Percentiles rank a stretch among this genome's conserved stretches.
Evolutionary conservation across 805 yeast genomes (phyloP).

Genomic region (Maudiozyma pseudohumilis): DNA sequence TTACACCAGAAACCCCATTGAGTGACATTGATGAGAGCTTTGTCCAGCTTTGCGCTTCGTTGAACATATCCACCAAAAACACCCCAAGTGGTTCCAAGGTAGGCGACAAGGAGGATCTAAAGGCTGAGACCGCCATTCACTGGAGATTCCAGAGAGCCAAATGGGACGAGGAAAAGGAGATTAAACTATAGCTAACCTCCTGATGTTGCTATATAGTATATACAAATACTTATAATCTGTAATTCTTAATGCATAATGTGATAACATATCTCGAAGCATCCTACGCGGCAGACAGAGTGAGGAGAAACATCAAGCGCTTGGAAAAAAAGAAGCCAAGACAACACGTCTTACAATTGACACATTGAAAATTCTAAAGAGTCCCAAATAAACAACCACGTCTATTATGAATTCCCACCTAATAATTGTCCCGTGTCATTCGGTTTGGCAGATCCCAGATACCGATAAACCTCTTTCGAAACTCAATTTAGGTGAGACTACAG

Average conservation of each 20-base stretch:
- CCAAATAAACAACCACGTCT: too few relatives aligned
- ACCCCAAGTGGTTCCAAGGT: slow-evolving; percentile 57
- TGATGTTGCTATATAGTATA: background rate
- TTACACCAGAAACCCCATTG: background rate
- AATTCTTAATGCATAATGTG: slow-evolving; percentile 1
- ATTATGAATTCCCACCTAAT: too few relatives aligned
- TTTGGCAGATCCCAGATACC: slow-evolving; percentile 35
- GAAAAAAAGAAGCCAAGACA: too few relatives aligned
- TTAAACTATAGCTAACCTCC: slow-evolving; percentile 15
- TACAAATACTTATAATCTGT: background rate
- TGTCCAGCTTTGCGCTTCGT: slow-evolving; percentile 30
- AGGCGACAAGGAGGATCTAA: slow-evolving; percentile 45
- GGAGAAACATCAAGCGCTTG: too few relatives aligned
- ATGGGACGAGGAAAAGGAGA: slow-evolving; percentile 53
- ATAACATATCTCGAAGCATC: too few relatives aligned
- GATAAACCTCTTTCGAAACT: background rate
- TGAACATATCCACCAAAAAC: slow-evolving; percentile 45
- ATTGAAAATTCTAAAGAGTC: too few relatives aligned
- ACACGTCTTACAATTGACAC: too few relatives aligned
- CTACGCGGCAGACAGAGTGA: too few relatives aligned
- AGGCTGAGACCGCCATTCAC: slow-evolving; percentile 39
- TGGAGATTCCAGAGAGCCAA: slow-evolving; percentile 57
- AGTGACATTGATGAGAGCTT: slow-evolving; percentile 20
- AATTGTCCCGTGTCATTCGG: slow-evolving; percentile 53
- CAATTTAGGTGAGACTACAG: slow-evolving; percentile 36